phyloP scores from a whole-genome alignment of 2,329 filamentous ascomycete genomes.

The Claviceps arundinis region DNA sequence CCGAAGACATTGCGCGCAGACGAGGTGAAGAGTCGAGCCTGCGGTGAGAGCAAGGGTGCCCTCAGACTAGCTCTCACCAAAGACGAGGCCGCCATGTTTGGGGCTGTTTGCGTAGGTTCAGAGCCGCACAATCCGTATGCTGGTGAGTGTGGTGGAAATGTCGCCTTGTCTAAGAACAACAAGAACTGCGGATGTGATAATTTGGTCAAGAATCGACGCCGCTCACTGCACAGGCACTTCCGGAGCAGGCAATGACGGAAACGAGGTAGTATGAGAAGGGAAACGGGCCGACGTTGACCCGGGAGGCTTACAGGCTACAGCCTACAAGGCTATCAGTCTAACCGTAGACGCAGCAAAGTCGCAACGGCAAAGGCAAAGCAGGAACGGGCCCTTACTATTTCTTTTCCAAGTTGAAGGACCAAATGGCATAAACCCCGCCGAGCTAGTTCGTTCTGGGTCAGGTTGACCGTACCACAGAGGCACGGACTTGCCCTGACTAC shows the following conservation, averaged over 20 bases:
- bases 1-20: conserved; percentile 20
- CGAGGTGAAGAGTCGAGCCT: conserved; percentile 17
- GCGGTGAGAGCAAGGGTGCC: conserved; percentile 5
- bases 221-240: no score
- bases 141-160: not conserved
- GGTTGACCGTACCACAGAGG: not conserved
- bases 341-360: no score
- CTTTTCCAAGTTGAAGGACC: not conserved
- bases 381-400: not conserved
- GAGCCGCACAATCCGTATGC: conserved; percentile 5
- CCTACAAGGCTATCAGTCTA: no score
- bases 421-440: not conserved
- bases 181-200: not conserved
- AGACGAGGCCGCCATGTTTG: conserved; percentile 5
- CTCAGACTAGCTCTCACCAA: conserved; percentile 6
- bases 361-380: not conserved
- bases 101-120: conserved; percentile 5
- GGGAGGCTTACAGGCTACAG: not conserved
- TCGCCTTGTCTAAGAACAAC: not conserved
- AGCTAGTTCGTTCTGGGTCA: not conserved
- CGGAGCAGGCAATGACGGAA: no score
- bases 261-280: conserved; percentile 1
- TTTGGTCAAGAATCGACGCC: no score
- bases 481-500: no score
- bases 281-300: conserved; percentile 8